Evolutionary conservation across 768 basidiomycete species (phyloP).

Genomic region (Boletus pseudopeckii): DNA sequence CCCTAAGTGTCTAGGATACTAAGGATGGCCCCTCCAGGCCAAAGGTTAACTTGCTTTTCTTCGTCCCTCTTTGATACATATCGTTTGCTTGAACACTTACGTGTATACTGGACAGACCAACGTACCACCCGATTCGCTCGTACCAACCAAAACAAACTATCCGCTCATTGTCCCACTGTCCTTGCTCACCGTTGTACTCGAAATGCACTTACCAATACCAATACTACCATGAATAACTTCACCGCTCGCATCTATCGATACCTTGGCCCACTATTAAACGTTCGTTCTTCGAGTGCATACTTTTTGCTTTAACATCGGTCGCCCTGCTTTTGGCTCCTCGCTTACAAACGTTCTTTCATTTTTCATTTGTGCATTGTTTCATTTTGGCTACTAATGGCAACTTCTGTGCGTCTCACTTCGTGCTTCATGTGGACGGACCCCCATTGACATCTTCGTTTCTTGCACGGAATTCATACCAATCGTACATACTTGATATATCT

Average conservation of each 20-base stretch:
- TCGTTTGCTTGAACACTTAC: background rate
- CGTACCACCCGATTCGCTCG: background rate
- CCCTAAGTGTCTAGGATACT: background rate
- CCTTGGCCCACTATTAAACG: slow-evolving; percentile 10
- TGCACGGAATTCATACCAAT: slow-evolving; percentile 18
- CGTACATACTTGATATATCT: slow-evolving; percentile 9
- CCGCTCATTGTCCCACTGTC: background rate
- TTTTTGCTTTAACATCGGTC: background rate
- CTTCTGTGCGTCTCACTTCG: background rate
- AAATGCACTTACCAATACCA: slow-evolving; percentile 10
- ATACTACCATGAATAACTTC: background rate
- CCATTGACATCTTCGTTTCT: background rate
- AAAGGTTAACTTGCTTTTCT: background rate
- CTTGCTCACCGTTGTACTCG: slow-evolving; percentile 15
- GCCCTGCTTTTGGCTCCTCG: too few species aligned
- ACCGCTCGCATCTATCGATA: slow-evolving; percentile 6
- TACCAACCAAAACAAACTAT: background rate
- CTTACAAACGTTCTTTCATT: slow-evolving; percentile 1
- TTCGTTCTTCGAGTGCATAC: slow-evolving; percentile 7
- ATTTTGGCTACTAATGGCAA: slow-evolving; percentile 2
- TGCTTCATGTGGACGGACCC: slow-evolving; percentile 4
- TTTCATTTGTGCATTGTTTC: background rate
- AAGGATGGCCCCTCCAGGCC: background rate
- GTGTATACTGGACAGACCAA: background rate
- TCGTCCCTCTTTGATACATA: background rate